Percentiles rank a stretch among this genome's conserved stretches.
These are phyloP conservation scores for Dothidotthia symphoricarpi DNA, from an alignment of 2,329 filamentous ascomycete genomes.

Conservation along the genomic window DNA sequence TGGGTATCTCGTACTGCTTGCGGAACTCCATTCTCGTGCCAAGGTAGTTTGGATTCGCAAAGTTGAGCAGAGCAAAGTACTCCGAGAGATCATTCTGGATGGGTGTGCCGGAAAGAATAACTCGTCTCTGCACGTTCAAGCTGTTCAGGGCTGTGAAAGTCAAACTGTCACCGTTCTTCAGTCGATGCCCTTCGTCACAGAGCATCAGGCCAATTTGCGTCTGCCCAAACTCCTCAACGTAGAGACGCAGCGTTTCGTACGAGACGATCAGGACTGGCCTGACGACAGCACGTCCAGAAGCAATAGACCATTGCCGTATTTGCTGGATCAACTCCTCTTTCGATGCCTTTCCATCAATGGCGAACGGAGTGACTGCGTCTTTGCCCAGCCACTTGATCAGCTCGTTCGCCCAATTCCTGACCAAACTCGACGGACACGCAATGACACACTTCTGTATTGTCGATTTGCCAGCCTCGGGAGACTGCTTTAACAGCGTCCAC, in stretches of 20 bases:
- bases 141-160: constrained; percentile 90
- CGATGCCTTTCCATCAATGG: constrained; percentile 91
- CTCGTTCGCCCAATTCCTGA: constrained; percentile 98
- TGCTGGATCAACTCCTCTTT: constrained; percentile 91
- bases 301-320: constrained; percentile 90
- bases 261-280: constrained; percentile 95
- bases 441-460: constrained; percentile 97
- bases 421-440: constrained; percentile 91
- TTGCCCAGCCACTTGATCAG: constrained; percentile 93
- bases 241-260: constrained; percentile 90
- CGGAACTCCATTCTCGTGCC: constrained; percentile 88
- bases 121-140: constrained; percentile 83
- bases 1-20: constrained; percentile 90
- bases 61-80: constrained; percentile 93
- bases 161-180: constrained; percentile 96
- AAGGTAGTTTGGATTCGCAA: constrained; percentile 89
- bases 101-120: constrained; percentile 93
- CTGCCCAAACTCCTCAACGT: constrained; percentile 85
- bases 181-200: constrained; percentile 91
- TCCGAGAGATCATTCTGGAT: constrained; percentile 99
- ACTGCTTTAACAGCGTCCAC: constrained; percentile 96
- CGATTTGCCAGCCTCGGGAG: constrained; percentile 86
- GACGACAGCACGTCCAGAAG: constrained; percentile 83
- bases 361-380: constrained; percentile 88
- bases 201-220: constrained; percentile 89